Evolutionary conservation across 2,329 filamentous ascomycete species (phyloP).

Genomic region (Neofusicoccum sp.): DNA sequence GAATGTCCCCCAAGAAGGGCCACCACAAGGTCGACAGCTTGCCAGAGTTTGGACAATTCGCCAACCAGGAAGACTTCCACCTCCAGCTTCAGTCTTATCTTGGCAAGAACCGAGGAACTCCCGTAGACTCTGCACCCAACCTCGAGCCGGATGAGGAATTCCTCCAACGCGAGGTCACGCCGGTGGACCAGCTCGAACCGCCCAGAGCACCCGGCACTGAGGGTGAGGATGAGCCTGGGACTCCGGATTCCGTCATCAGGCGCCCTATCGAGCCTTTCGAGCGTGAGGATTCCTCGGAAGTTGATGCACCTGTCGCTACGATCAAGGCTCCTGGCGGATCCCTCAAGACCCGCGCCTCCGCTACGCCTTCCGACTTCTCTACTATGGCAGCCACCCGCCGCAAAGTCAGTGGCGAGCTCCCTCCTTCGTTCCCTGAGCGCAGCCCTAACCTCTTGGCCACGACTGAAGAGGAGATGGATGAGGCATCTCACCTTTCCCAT

Average conservation of each 20-base stretch:
- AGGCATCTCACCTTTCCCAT: constrained; percentile 7
- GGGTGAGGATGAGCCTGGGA: constrained; percentile 60
- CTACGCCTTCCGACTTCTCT: constrained; percentile 78
- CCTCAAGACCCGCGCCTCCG: constrained; percentile 83
- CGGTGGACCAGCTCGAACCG: constrained; percentile 29
- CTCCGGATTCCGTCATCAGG: constrained; percentile 87
- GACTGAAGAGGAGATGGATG: constrained; percentile 18
- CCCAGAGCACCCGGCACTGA: constrained; percentile 55
- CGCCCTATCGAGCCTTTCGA: constrained; percentile 57
- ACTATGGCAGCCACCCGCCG: constrained; percentile 85
- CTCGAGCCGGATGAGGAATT: constrained; percentile 40
- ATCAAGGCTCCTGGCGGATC: constrained; percentile 85
- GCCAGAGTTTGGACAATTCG: constrained; percentile 50
- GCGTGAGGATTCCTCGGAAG: constrained; percentile 34
- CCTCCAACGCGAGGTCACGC: constrained; percentile 54
- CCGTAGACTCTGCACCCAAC: constrained; percentile 31
- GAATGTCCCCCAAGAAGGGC: background rate
- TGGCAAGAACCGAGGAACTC: constrained; percentile 38
- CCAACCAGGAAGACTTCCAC: constrained; percentile 52
- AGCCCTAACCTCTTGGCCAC: constrained; percentile 40
- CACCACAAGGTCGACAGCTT: constrained; percentile 26
- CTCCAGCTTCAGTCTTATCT: constrained; percentile 54
- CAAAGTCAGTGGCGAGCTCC: constrained; percentile 74
- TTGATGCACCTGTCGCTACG: constrained; percentile 81
- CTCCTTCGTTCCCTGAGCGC: constrained; percentile 40